phyloP scores from a whole-genome alignment of 1,284 basidiomycete species.

The Phellinidium pouzarii region DNA sequence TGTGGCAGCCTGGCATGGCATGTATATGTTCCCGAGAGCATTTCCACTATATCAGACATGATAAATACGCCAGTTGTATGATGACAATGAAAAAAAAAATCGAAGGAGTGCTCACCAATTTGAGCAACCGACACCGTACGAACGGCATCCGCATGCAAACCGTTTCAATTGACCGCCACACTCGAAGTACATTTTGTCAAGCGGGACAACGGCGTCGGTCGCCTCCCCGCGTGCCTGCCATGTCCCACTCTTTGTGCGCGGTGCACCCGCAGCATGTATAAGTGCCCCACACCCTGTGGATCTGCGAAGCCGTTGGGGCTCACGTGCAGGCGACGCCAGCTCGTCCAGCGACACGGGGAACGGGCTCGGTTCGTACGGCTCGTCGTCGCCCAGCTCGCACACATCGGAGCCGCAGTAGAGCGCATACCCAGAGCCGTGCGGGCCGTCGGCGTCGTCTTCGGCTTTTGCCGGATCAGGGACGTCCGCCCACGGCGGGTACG shows the following conservation, averaged over 20 bases:
- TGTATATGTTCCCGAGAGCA: conserved; percentile 17
- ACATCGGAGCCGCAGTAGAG: conserved; percentile 16
- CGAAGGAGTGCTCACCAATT: conserved; percentile 16
- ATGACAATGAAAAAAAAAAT: conserved; percentile 1
- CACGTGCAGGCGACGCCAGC: not conserved
- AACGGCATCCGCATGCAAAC: conserved; percentile 18
- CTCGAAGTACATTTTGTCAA: conserved; percentile 18
- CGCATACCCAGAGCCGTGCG: conserved; percentile 11
- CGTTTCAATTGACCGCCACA: conserved; percentile 16
- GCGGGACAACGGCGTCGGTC: conserved; percentile 5
- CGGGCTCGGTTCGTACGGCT: conserved; percentile 13
- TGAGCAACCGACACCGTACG: conserved; percentile 18
- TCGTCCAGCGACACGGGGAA: conserved; percentile 5
- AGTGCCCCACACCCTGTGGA: conserved; percentile 18
- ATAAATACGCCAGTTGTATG: not conserved
- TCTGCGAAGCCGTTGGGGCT: conserved; percentile 5
- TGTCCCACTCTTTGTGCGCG: conserved; percentile 12
- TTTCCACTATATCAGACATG: conserved; percentile 11
- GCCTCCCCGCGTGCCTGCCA: conserved; percentile 16
- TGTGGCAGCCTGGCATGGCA: conserved; percentile 17
- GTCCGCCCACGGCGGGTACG: conserved; percentile 11
- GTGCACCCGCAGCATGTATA: conserved; percentile 13
- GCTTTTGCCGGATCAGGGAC: conserved; percentile 11
- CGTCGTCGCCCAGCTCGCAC: conserved; percentile 13
- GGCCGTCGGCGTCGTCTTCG: conserved; percentile 16